Conservation (phyloP, 495 filamentous ascomycete genomes). For the Neurospora sp. region DNA sequence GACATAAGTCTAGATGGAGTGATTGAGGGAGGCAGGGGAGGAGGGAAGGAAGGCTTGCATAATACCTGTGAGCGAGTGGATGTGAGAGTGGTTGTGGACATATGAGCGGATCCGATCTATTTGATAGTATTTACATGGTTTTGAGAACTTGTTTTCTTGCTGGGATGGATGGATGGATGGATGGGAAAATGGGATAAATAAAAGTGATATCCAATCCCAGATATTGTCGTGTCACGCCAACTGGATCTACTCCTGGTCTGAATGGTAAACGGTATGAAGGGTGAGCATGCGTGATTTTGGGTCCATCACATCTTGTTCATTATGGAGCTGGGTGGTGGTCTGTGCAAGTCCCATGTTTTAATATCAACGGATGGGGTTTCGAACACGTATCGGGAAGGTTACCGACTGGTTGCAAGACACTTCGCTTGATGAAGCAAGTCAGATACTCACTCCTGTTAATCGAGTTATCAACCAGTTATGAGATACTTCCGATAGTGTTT, state of each 20-base stretch:
- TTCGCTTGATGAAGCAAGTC: no score
- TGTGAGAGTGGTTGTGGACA: background rate
- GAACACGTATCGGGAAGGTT: no score
- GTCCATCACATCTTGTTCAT: no score
- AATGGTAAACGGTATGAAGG: background rate
- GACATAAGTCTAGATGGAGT: background rate
- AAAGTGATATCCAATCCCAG: background rate
- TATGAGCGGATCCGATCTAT: background rate
- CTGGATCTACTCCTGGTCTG: background rate
- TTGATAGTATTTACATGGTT: background rate
- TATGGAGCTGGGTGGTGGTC: no score
- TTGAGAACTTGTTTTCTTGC: background rate
- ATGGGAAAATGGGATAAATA: background rate
- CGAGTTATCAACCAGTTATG: background rate
- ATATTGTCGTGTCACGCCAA: background rate
- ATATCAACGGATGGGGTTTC: no score
- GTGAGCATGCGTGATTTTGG: no score
- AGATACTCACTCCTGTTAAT: no score
- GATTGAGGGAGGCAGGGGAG: background rate
- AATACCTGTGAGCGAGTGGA: background rate
- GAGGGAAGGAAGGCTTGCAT: background rate
- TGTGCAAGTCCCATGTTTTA: no score
- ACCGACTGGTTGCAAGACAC: no score
- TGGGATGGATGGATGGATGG: background rate
- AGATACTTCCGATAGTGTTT: background rate